Conservation (phyloP, 805 yeast genomes). For the Blastobotrys chiropterorum region DNA sequence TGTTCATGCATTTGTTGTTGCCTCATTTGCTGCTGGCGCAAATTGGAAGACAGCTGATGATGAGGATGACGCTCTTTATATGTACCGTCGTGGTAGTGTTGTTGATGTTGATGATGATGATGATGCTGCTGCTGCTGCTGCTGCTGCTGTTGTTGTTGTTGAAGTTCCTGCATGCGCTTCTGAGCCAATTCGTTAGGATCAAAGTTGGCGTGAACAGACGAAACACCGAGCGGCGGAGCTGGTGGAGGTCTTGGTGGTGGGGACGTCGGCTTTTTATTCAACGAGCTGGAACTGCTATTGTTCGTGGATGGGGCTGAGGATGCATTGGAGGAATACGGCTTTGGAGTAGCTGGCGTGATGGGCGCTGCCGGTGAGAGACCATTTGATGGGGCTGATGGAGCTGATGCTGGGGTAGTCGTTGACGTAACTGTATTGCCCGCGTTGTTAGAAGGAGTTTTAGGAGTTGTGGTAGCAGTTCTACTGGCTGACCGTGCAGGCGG, state of each 20-base stretch:
- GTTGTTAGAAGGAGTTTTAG: background rate
- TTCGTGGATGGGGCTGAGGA: constrained; percentile 6
- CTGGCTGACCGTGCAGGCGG: constrained; percentile 22
- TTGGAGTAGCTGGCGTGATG: constrained; percentile 19
- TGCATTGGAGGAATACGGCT: constrained; percentile 29
- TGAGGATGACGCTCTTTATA: constrained; percentile 17
- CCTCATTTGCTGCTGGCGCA: constrained; percentile 37
- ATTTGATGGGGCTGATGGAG: background rate
- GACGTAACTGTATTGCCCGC: background rate
- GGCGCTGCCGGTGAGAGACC: background rate
- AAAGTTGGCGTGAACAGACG: constrained; percentile 24
- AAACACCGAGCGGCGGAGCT: constrained; percentile 38
- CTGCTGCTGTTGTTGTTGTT: constrained; percentile 18
- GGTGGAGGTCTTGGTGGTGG: constrained; percentile 37
- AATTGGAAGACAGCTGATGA: constrained; percentile 14
- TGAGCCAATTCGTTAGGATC: constrained; percentile 9
- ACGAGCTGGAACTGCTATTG: constrained; percentile 11
- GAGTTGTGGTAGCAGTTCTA: background rate
- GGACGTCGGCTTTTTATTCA: constrained; percentile 17
- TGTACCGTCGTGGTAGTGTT: constrained; percentile 15
- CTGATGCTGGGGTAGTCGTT: background rate
- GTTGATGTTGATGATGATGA: constrained; percentile 30
- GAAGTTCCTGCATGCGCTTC: constrained; percentile 15
- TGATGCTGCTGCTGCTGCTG: constrained; percentile 13
- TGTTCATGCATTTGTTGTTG: constrained; percentile 27